phyloP scores from a whole-genome alignment of 192 early-diverging fungal species.

The Backusella tuberculispora region DNA sequence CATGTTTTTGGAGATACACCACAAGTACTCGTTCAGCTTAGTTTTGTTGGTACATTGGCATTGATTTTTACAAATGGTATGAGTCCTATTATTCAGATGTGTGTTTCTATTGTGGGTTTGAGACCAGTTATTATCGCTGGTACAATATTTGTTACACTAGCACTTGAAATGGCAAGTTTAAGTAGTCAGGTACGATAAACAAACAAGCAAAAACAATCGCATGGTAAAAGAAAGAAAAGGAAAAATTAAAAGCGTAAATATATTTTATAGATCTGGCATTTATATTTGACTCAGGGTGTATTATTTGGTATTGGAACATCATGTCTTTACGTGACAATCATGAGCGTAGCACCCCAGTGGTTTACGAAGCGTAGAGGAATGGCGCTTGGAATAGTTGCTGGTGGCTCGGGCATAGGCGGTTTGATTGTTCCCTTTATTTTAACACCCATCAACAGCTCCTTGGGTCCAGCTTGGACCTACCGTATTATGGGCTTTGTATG shows the following conservation, averaged over 20 bases:
- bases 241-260: neutral
- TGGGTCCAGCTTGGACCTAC: slow-evolving; percentile 59
- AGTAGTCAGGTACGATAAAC: neutral
- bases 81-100: slow-evolving; percentile 29
- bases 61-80: slow-evolving; percentile 21
- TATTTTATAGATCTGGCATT: slow-evolving; percentile 56
- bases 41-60: slow-evolving; percentile 34
- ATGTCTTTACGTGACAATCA: slow-evolving; percentile 21
- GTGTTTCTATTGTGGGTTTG: slow-evolving; percentile 22
- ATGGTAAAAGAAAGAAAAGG: no score
- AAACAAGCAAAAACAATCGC: no score
- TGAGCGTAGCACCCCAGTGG: slow-evolving; percentile 57
- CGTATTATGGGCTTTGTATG: slow-evolving; percentile 38
- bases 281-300: slow-evolving; percentile 62
- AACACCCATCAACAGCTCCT: slow-evolving; percentile 52
- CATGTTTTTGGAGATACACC: slow-evolving; percentile 26
- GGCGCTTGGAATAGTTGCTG: slow-evolving; percentile 56
- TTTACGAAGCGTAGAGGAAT: slow-evolving; percentile 59
- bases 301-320: slow-evolving; percentile 57
- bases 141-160: slow-evolving; percentile 13
- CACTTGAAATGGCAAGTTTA: slow-evolving; percentile 30
- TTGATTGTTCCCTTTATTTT: slow-evolving; percentile 63
- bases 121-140: slow-evolving; percentile 26
- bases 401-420: slow-evolving; percentile 77
- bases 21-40: slow-evolving; percentile 23